phyloP scores from a whole-genome alignment of 1,284 basidiomycete species.

The Apiotrichum porosum region DNA sequence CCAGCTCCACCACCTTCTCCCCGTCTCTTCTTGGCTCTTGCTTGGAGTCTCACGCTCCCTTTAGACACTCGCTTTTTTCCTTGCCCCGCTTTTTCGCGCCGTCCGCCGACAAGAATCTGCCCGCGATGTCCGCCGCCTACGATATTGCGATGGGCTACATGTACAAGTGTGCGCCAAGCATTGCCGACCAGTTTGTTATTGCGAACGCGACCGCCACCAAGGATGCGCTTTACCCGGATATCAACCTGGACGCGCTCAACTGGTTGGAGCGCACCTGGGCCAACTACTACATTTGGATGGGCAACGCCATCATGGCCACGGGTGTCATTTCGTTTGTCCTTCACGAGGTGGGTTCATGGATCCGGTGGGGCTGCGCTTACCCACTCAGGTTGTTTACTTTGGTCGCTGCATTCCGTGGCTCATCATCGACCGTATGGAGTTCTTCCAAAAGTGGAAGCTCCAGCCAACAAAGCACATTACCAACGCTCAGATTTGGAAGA shows the following conservation, averaged over 20 bases:
- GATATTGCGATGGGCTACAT: constrained; percentile 35
- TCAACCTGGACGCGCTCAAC: constrained; percentile 62
- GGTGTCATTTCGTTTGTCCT: constrained; percentile 89
- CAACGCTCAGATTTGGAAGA: constrained; percentile 83
- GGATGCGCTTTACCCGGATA: constrained; percentile 44
- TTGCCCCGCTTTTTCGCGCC: too few relatives aligned
- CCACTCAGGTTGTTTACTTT: constrained; percentile 81
- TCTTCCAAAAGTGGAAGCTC: constrained; percentile 91
- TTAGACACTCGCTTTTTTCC: too few relatives aligned
- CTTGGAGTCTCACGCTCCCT: too few relatives aligned
- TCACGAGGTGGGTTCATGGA: constrained; percentile 67
- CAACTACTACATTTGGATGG: constrained; percentile 76
- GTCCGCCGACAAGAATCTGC: too few relatives aligned
- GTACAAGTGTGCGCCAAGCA: constrained; percentile 38
- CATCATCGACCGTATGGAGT: constrained; percentile 88
- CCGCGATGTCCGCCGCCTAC: constrained; percentile 28
- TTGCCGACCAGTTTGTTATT: constrained; percentile 38
- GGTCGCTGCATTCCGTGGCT: constrained; percentile 94
- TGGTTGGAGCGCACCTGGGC: constrained; percentile 76
- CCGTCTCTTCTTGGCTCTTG: too few relatives aligned
- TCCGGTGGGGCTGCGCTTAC: neutral
- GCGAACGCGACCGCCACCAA: constrained; percentile 41
- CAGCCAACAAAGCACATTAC: constrained; percentile 81
- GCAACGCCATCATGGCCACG: constrained; percentile 89
- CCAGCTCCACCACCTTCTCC: too few relatives aligned